Evolutionary conservation across 441 rosid genomes (phyloP).

Genomic region (Metrosideros polymorpha): DNA sequence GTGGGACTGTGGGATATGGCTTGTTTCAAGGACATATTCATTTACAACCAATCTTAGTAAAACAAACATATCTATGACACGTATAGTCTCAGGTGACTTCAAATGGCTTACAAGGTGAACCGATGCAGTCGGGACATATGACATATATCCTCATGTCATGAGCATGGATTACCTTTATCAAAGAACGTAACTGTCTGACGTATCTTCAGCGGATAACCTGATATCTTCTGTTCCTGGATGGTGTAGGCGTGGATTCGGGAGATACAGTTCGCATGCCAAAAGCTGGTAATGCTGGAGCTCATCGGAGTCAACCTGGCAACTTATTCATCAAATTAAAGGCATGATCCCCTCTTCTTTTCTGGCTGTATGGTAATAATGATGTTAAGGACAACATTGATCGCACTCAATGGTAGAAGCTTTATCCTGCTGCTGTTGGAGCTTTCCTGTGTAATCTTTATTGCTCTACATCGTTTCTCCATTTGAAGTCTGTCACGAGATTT

Average conservation of each 20-base stretch:
- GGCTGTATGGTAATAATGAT: not conserved
- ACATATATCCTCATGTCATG: not conserved
- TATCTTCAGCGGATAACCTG: not conserved
- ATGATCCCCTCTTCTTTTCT: conserved; percentile 2
- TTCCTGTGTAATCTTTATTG: not conserved
- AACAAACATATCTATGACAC: not conserved
- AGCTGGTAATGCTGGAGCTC: conserved; percentile 57
- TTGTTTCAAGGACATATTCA: not conserved
- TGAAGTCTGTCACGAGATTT: not conserved
- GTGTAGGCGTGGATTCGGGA: conserved; percentile 74
- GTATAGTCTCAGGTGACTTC: not conserved
- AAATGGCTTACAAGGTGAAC: not conserved
- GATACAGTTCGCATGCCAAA: conserved; percentile 57
- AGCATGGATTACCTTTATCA: not conserved
- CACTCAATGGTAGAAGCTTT: not conserved
- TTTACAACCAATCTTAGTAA: not conserved
- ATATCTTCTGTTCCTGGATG: conserved; percentile 3
- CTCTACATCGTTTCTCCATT: not conserved
- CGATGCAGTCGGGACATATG: not conserved
- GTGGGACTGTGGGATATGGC: not conserved
- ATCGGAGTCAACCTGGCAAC: conserved; percentile 56
- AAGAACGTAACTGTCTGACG: not conserved
- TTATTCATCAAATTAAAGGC: conserved; percentile 75
- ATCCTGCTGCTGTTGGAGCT: not conserved
- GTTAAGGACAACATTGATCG: not conserved